Evolutionary conservation across 805 yeast species (phyloP).

Genomic region (Kodamaea kaohsiungensis): DNA sequence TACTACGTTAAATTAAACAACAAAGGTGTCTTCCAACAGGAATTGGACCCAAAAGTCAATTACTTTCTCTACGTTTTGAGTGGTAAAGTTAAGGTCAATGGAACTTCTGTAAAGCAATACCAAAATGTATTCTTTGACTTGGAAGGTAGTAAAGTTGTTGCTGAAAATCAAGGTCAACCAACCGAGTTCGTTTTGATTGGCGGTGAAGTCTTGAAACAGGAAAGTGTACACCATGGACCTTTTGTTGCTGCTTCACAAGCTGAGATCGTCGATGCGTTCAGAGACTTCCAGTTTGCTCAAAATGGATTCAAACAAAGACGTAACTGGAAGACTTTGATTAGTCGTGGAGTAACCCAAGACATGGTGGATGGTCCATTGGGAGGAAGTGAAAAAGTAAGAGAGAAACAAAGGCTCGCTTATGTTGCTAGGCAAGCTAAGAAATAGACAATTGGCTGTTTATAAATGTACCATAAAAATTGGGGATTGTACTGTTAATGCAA

Average conservation of each 20-base stretch:
- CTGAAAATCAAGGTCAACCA: conserved; percentile 35
- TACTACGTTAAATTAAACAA: conserved; percentile 66
- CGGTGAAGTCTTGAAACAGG: conserved; percentile 73
- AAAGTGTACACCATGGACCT: conserved; percentile 86
- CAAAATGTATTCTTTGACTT: conserved; percentile 63
- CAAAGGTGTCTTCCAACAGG: conserved; percentile 66
- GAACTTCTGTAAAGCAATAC: conserved; percentile 42
- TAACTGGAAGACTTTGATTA: conserved; percentile 56
- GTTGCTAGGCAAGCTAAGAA: not conserved
- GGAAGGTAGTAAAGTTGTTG: conserved; percentile 59
- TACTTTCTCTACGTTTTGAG: conserved; percentile 67
- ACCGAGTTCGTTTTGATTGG: conserved; percentile 72
- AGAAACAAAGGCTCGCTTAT: conserved; percentile 16
- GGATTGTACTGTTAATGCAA: too few species aligned
- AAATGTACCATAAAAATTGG: not conserved
- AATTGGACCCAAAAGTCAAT: conserved; percentile 60
- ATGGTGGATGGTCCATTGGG: conserved; percentile 40
- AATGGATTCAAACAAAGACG: conserved; percentile 72
- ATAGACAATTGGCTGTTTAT: not conserved
- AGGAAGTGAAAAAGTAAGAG: conserved; percentile 12
- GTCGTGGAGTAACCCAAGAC: conserved; percentile 43
- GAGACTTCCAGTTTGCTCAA: conserved; percentile 64
- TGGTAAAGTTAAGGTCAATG: conserved; percentile 53
- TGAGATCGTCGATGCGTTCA: conserved; percentile 66
- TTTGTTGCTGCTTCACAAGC: conserved; percentile 76